Conservation (phyloP, 2,329 filamentous ascomycete species). For the Colletotrichum tofieldiae region DNA sequence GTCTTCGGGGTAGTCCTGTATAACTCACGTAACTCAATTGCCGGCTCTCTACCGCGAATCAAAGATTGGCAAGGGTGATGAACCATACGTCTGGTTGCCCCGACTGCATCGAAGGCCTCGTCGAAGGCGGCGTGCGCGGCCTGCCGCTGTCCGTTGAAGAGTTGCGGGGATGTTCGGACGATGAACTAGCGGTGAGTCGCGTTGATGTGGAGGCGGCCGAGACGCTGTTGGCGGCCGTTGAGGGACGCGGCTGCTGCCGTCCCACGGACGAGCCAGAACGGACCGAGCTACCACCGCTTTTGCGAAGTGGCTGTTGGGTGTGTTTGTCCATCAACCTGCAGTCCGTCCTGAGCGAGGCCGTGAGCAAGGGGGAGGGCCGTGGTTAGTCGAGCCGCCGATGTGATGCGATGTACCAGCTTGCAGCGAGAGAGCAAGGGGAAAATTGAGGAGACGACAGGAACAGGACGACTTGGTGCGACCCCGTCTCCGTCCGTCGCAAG, state of each 20-base stretch:
- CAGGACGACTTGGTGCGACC: neutral
- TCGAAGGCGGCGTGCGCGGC: constrained; percentile 39
- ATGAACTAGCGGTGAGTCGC: constrained; percentile 44
- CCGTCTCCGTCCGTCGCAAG: constrained; percentile 14
- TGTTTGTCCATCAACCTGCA: constrained; percentile 39
- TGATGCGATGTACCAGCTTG: constrained; percentile 23
- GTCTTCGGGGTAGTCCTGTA: constrained; percentile 32
- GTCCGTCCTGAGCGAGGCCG: constrained; percentile 17
- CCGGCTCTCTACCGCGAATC: neutral
- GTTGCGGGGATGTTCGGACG: constrained; percentile 41
- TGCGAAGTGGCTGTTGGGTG: constrained; percentile 28
- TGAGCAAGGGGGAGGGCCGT: constrained; percentile 10
- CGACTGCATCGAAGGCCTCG: constrained; percentile 36
- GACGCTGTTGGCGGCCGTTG: constrained; percentile 40
- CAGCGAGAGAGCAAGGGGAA: constrained; percentile 2
- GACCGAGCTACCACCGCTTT: constrained; percentile 4
- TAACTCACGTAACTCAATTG: neutral
- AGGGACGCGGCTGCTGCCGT: constrained; percentile 28
- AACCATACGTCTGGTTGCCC: constrained; percentile 22
- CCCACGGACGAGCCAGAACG: constrained; percentile 20
- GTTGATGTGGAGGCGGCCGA: constrained; percentile 39
- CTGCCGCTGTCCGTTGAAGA: constrained; percentile 28
- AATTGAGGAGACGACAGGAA: neutral
- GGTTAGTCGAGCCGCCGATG: constrained; percentile 16
- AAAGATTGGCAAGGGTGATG: too few species aligned